Percentiles rank a stretch among this genome's conserved stretches.
These are phyloP conservation scores for Aspergillus melleus DNA, from an alignment of 2,329 filamentous ascomycete species.

Conservation along the genomic window DNA sequence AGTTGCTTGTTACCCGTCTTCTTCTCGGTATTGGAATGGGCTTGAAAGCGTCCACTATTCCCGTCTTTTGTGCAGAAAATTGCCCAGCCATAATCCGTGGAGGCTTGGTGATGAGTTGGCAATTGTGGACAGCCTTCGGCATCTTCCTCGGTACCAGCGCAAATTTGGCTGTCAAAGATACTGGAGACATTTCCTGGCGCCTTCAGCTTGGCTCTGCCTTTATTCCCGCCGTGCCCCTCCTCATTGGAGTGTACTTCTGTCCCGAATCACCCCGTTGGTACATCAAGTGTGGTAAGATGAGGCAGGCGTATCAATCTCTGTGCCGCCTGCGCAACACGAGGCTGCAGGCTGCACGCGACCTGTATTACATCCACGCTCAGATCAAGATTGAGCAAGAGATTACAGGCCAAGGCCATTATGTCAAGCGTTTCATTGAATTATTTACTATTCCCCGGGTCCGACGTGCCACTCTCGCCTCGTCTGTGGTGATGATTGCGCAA, in stretches of 20 bases:
- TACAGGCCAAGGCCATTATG: slow-evolving; percentile 54
- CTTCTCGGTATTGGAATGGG: slow-evolving; percentile 65
- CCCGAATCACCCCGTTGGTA: slow-evolving; percentile 67
- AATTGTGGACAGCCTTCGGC: slow-evolving; percentile 58
- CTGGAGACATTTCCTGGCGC: slow-evolving; percentile 62
- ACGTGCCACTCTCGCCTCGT: slow-evolving; percentile 71
- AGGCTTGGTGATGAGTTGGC: slow-evolving; percentile 58
- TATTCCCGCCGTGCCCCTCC: slow-evolving; percentile 62
- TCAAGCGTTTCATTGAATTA: slow-evolving; percentile 58
- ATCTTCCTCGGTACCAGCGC: slow-evolving; percentile 68
- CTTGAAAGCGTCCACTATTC: slow-evolving; percentile 58
- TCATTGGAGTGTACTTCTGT: slow-evolving; percentile 60
- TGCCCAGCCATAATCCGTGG: slow-evolving; percentile 57
- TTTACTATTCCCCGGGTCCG: slow-evolving; percentile 52
- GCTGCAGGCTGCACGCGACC: slow-evolving; percentile 62
- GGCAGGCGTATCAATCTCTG: slow-evolving; percentile 61
- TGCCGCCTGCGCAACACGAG: slow-evolving; percentile 57
- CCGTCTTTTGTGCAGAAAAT: slow-evolving; percentile 58
- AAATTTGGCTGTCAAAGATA: slow-evolving; percentile 64
- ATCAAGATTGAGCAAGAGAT: slow-evolving; percentile 48
- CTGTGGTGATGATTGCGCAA: slow-evolving; percentile 76
- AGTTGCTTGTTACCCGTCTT: slow-evolving; percentile 58
- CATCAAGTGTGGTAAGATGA: slow-evolving; percentile 65
- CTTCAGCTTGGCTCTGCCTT: slow-evolving; percentile 65
- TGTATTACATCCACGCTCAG: slow-evolving; percentile 61